Evolutionary conservation across 257 asterid genomes (phyloP).

Genomic region (Mentha longifolia): DNA sequence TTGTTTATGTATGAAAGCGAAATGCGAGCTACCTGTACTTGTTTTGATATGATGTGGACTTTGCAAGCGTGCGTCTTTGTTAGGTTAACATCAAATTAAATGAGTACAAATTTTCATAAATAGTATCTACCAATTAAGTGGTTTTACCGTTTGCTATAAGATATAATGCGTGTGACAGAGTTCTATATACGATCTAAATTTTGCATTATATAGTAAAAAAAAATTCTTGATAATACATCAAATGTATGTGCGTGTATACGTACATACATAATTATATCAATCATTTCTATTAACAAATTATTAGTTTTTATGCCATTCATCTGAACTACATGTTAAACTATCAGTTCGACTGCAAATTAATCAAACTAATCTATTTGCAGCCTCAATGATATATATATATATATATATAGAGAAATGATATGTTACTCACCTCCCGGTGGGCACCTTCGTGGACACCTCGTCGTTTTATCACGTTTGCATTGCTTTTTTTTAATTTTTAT

Average conservation of each 20-base stretch:
- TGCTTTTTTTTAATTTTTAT: too few relatives aligned
- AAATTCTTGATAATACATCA: not conserved
- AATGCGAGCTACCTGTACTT: slow-evolving; percentile 10
- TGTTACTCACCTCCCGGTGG: too few relatives aligned
- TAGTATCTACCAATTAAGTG: not conserved
- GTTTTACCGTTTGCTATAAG: not conserved
- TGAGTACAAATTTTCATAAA: not conserved
- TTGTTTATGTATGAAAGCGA: not conserved
- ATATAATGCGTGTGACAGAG: not conserved
- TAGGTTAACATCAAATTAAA: slow-evolving; percentile 23
- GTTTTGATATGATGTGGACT: not conserved
- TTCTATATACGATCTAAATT: not conserved
- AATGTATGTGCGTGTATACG: not conserved
- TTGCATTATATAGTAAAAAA: not conserved
- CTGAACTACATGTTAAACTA: not conserved
- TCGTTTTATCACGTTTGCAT: too few relatives aligned
- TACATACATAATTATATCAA: too few relatives aligned
- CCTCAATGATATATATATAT: too few relatives aligned
- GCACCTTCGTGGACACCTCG: too few relatives aligned
- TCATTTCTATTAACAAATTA: too few relatives aligned
- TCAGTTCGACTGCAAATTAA: not conserved
- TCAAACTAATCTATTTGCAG: not conserved
- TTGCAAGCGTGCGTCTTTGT: slow-evolving; percentile 24
- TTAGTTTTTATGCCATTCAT: too few relatives aligned
- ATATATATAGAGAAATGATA: too few relatives aligned